Conservation (phyloP, 768 basidiomycete species). For the Leccinum disarticulatum region DNA sequence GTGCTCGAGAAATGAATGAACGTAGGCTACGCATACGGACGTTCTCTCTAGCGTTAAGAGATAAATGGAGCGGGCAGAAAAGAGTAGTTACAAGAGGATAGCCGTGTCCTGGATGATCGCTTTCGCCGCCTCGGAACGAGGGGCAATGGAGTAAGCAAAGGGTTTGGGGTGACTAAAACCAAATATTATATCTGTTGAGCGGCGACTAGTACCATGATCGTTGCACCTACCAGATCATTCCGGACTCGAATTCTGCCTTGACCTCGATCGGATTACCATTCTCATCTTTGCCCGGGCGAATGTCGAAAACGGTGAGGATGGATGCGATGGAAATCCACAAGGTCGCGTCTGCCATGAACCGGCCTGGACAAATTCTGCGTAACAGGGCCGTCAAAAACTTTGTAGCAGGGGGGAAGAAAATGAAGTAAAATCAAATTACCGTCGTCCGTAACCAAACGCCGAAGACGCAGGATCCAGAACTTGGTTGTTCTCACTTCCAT, state of each 20-base stretch:
- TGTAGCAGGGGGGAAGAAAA: neutral
- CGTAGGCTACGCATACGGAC: neutral
- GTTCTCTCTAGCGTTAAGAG: neutral
- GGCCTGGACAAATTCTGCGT: constrained; percentile 42
- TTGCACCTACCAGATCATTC: constrained; percentile 31
- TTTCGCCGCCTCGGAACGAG: constrained; percentile 30
- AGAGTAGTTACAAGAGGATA: constrained; percentile 17
- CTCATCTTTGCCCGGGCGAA: constrained; percentile 21
- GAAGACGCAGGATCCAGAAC: constrained; percentile 31
- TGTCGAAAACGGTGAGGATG: constrained; percentile 30
- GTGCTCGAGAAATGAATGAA: constrained; percentile 10
- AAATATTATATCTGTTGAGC: constrained; percentile 1
- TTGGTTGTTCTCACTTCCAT: constrained; percentile 36
- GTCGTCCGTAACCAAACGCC: constrained; percentile 39
- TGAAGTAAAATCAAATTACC: constrained; percentile 15
- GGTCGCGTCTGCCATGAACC: constrained; percentile 43
- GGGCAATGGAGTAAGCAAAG: constrained; percentile 31
- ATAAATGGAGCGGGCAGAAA: neutral
- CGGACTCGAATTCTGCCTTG: constrained; percentile 28
- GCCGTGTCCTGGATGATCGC: constrained; percentile 31
- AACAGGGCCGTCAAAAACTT: neutral
- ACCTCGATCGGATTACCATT: constrained; percentile 18
- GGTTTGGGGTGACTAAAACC: constrained; percentile 30
- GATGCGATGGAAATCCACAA: constrained; percentile 37
- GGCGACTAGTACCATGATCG: neutral